Conservation (phyloP, 2,329 filamentous ascomycete genomes). For the Curvularia sp. region DNA sequence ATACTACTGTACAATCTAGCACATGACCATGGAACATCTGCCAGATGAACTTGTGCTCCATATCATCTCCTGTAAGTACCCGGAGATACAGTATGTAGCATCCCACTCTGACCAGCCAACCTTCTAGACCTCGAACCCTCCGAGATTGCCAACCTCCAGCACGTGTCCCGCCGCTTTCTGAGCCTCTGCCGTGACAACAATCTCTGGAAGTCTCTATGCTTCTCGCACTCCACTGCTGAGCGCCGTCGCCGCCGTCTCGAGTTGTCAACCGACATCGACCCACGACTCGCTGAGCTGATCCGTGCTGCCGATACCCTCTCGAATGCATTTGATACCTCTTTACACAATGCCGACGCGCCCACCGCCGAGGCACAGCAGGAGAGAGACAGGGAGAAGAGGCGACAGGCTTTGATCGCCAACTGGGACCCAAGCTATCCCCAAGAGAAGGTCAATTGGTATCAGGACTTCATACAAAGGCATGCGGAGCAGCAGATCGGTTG, state of each 20-base stretch:
- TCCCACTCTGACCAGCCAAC: conserved; percentile 22
- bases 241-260: conserved; percentile 60
- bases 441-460: conserved; percentile 83
- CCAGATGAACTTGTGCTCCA: conserved; percentile 55
- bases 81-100: conserved; percentile 10
- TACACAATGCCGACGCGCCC: conserved; percentile 39
- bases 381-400: conserved; percentile 50
- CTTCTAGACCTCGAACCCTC: conserved; percentile 66
- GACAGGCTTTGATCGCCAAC: conserved; percentile 70
- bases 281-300: conserved; percentile 54
- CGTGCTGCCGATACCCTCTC: conserved; percentile 51
- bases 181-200: conserved; percentile 74
- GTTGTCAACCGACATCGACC: conserved; percentile 45
- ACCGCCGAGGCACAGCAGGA: conserved; percentile 42
- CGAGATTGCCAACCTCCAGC: conserved; percentile 73
- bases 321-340: conserved; percentile 30
- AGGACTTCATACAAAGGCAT: conserved; percentile 85
- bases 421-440: conserved; percentile 81
- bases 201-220: conserved; percentile 79
- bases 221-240: conserved; percentile 72
- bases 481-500: conserved; percentile 77
- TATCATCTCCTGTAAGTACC: conserved; percentile 52
- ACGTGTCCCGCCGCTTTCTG: conserved; percentile 71
- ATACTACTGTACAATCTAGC: not conserved
- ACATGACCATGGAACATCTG: conserved; percentile 34